phyloP scores from a whole-genome alignment of 176 grass and related monocot genomes.

The Urochloa ruziziensis region DNA sequence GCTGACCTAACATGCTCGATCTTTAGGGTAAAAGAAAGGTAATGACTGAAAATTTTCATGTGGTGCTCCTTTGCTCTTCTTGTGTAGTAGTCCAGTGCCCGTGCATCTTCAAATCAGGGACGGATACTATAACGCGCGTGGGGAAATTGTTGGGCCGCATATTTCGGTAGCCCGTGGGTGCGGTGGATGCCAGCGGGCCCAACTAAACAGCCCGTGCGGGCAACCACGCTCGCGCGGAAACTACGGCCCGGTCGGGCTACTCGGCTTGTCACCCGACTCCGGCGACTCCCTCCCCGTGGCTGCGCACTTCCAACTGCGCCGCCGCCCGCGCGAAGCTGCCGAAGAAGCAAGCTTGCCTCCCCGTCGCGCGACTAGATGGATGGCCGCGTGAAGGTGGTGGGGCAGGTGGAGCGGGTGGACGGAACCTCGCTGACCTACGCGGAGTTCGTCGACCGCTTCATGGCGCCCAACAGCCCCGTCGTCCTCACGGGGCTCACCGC shows the following conservation, averaged over 20 bases:
- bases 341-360: not conserved
- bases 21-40: not conserved
- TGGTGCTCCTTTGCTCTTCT: not conserved
- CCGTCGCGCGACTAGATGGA: not conserved
- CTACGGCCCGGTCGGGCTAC: not conserved
- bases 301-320: not conserved
- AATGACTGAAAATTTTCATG: not conserved
- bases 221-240: not conserved
- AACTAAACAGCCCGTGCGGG: not conserved
- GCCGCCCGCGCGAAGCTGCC: not conserved
- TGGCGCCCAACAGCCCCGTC: constrained; percentile 70
- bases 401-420: constrained; percentile 76
- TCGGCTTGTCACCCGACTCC: not conserved
- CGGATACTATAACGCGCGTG: not conserved
- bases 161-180: not conserved
- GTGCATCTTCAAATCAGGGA: not conserved
- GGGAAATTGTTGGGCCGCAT: not conserved
- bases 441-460: constrained; percentile 69
- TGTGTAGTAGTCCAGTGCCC: not conserved
- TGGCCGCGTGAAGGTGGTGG: constrained; percentile 51
- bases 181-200: not conserved
- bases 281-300: not conserved
- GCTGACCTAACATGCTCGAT: constrained; percentile 9
- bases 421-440: constrained; percentile 52
- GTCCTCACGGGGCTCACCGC: constrained; percentile 80